These are phyloP conservation scores for Fraxinus nigra DNA, from an alignment of 305 asterid genomes.

Conservation along the genomic window DNA sequence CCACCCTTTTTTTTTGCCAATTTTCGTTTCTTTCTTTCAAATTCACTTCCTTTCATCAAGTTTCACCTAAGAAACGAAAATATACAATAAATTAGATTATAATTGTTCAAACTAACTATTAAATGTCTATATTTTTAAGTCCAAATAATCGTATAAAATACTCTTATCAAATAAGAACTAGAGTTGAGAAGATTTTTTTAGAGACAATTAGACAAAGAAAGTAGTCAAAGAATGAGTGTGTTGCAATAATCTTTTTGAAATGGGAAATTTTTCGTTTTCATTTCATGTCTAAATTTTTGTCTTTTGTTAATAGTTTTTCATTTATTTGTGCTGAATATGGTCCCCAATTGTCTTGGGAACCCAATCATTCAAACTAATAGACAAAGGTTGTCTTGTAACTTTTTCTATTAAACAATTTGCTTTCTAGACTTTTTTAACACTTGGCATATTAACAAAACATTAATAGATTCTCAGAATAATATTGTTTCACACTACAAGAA, in stretches of 20 bases:
- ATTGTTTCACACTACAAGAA: no score
- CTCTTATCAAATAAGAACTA: background rate
- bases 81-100: no score
- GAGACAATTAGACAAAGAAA: constrained; percentile 27
- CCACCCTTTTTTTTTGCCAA: no score
- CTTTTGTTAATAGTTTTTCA: background rate
- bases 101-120: no score
- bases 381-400: background rate
- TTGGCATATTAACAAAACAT: background rate
- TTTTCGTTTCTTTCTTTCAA: no score
- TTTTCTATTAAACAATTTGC: background rate
- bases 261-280: constrained; percentile 17
- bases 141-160: no score
- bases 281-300: background rate
- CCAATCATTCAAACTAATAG: background rate
- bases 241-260: constrained; percentile 13
- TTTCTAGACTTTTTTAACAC: background rate
- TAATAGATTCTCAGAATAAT: background rate
- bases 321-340: background rate
- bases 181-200: constrained; percentile 14
- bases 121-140: no score
- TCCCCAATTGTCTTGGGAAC: background rate
- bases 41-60: no score
- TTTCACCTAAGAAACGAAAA: no score
- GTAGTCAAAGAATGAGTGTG: constrained; percentile 12